These are phyloP conservation scores for Penicillium daleae DNA, from an alignment of 495 filamentous ascomycete species.

Conservation along the genomic window DNA sequence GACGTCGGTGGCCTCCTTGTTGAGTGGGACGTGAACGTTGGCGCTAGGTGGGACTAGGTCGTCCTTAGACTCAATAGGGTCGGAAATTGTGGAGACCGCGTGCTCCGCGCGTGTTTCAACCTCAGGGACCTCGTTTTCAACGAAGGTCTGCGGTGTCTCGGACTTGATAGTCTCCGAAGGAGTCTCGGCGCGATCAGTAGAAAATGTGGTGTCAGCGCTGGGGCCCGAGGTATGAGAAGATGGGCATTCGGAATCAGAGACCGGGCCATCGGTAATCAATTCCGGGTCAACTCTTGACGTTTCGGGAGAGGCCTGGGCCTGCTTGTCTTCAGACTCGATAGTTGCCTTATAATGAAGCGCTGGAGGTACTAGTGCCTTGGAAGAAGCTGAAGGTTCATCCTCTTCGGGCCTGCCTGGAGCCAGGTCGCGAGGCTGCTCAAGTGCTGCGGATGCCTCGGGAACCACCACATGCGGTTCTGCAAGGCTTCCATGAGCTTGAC, in stretches of 20 bases:
- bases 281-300: slow-evolving; percentile 23
- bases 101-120: slow-evolving; percentile 34
- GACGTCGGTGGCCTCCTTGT: slow-evolving; percentile 31
- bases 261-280: slow-evolving; percentile 24
- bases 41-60: slow-evolving; percentile 43
- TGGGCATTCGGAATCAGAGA: slow-evolving; percentile 24
- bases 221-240: slow-evolving; percentile 25
- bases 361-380: not conserved
- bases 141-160: slow-evolving; percentile 24
- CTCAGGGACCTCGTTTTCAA: slow-evolving; percentile 18
- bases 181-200: slow-evolving; percentile 16
- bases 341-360: not conserved
- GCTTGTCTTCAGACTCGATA: slow-evolving; percentile 2
- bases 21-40: slow-evolving; percentile 38
- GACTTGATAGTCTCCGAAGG: slow-evolving; percentile 18
- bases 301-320: slow-evolving; percentile 4
- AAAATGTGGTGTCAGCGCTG: slow-evolving; percentile 18
- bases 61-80: slow-evolving; percentile 36
- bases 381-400: not conserved
- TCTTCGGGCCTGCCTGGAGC: not conserved
- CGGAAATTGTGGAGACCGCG: slow-evolving; percentile 30
- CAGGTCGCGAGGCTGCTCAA: not conserved
- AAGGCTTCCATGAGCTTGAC: slow-evolving; percentile 8
- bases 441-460: slow-evolving; percentile 8
- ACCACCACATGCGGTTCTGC: not conserved